These are phyloP conservation scores for Tagetes patula DNA, from an alignment of 129 eudicot genomes.

Conservation along the genomic window DNA sequence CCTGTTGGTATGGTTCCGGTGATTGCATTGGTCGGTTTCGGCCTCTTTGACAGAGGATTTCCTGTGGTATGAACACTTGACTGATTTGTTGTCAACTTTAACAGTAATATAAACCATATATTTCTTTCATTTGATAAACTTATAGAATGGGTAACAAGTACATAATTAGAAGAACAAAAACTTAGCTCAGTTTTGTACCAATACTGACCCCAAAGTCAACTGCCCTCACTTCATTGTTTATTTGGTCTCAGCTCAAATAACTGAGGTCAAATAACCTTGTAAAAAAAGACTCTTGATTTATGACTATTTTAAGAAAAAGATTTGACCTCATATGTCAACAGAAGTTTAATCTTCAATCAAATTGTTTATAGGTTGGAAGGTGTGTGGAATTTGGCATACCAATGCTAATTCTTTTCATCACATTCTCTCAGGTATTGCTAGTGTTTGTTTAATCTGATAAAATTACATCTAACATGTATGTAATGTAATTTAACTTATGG, in stretches of 20 bases:
- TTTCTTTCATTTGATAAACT: background rate
- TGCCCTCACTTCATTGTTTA: background rate
- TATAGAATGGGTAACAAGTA: background rate
- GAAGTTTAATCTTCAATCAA: conserved; percentile 8
- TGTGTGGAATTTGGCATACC: conserved; percentile 98
- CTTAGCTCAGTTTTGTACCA: background rate
- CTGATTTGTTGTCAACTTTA: conserved; percentile 11
- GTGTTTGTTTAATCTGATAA: background rate
- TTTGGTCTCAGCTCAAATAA: background rate
- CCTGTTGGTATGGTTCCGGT: conserved; percentile 98
- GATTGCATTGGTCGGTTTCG: conserved; percentile 84
- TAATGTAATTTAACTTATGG: conserved; percentile 1
- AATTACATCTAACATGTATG: background rate
- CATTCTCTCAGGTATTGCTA: conserved; percentile 74
- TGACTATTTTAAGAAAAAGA: background rate
- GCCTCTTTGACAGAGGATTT: conserved; percentile 93
- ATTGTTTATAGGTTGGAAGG: conserved; percentile 68
- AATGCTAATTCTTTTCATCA: conserved; percentile 76
- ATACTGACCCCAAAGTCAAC: conserved; percentile 24
- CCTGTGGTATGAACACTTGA: conserved; percentile 67
- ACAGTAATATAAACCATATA: background rate
- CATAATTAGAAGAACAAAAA: background rate
- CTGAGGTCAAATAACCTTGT: background rate
- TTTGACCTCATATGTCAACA: conserved; percentile 20
- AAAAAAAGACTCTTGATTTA: background rate